phyloP scores from a whole-genome alignment of 2,329 filamentous ascomycete genomes.

The Ophiosphaerella korrae region DNA sequence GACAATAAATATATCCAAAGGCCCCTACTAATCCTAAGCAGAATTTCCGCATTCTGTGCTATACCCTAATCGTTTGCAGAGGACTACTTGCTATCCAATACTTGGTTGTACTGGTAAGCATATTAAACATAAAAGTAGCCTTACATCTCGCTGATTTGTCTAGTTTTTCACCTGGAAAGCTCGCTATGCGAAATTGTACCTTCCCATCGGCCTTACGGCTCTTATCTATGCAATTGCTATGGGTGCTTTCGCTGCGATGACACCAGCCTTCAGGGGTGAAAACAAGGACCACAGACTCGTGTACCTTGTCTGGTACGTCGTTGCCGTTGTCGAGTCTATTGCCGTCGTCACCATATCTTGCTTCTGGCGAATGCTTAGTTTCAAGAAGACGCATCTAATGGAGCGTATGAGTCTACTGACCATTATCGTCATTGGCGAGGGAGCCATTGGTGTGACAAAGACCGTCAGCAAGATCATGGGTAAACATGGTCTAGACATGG shows the following conservation, averaged over 20 bases:
- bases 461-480: slow-evolving; percentile 53
- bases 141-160: background rate
- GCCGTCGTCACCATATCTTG: slow-evolving; percentile 60
- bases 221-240: slow-evolving; percentile 33
- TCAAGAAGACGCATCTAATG: slow-evolving; percentile 66
- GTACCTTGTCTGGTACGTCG: slow-evolving; percentile 45
- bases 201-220: slow-evolving; percentile 40
- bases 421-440: slow-evolving; percentile 70
- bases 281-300: slow-evolving; percentile 20
- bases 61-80: slow-evolving; percentile 42
- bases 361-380: slow-evolving; percentile 62
- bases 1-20: accelerated
- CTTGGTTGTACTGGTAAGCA: slow-evolving; percentile 35
- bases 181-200: slow-evolving; percentile 39
- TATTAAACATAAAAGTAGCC: background rate
- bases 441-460: slow-evolving; percentile 65
- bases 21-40: slow-evolving; percentile 12
- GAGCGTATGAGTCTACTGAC: slow-evolving; percentile 68
- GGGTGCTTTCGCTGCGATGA: slow-evolving; percentile 42
- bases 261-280: slow-evolving; percentile 35
- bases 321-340: slow-evolving; percentile 60
- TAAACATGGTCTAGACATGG: slow-evolving; percentile 41
- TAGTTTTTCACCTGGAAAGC: slow-evolving; percentile 38
- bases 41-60: slow-evolving; percentile 45
- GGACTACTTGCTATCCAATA: slow-evolving; percentile 41